Evolutionary conservation across 371 early-diverging fungal genomes (phyloP), one percentile per base, ranked within the genome.

Genomic region (Actinomortierella ambigua): DNA sequence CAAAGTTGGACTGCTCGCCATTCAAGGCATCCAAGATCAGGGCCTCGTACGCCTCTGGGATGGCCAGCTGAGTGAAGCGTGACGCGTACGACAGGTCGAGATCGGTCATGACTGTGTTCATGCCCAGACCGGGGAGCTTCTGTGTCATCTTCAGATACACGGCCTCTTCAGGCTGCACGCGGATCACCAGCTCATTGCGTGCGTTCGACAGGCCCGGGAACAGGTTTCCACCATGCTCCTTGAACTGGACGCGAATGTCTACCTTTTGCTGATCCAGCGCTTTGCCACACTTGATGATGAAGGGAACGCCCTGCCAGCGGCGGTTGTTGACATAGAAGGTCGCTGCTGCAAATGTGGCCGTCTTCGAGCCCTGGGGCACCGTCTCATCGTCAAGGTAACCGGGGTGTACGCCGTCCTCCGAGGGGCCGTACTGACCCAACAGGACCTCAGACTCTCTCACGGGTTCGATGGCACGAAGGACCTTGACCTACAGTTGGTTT

Each of bases 1-100:
- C 96, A 88, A 97, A 96, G 85, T 97, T 95, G 61, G 92, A 85
- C 65, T 94, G 93, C 64, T 97, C 96, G 27, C 93, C 93, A 46
- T 87, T 82, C 29, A 97, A 75, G 15, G 90, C 90, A 62, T 97
- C 97, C 48, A 97, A 68, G 51, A 97, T 90, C 24, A 97, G 79
- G 24, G 90, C 85, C 64, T 95, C 96, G 73, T 97, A 97, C 4
- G 97, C 97, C 58, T 97, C 97, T 18, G 97, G 97, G 48, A 97
- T 95, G 54, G 85, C 79, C 63, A 89, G 60, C 56, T 93, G 88
- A 17, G 83, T 79, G 83, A 92, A 97, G 49, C 95, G 86, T 28
- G 83, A 82, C 40, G 84, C 78, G 78, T 97, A 97, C 14, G 93
- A 84, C 56, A 97, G 75, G 61, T 97, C 94, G 5, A 97, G 82